phyloP scores from a whole-genome alignment of 1,139 yeast genomes.

The Candida sp. region DNA sequence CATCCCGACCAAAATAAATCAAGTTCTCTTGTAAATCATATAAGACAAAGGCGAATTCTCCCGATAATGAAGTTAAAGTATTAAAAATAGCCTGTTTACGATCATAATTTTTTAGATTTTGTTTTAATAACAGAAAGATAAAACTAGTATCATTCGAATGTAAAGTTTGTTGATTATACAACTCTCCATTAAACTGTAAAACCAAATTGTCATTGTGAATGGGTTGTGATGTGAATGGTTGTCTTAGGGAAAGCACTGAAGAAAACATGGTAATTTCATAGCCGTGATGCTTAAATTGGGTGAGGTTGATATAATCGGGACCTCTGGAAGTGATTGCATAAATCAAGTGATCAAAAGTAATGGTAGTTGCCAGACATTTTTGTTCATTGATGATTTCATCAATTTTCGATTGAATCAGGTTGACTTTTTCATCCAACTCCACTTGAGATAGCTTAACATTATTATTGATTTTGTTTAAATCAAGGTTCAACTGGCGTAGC shows the following conservation, averaged over 20 bases:
- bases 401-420: slow-evolving; percentile 13
- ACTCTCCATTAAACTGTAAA: slow-evolving; percentile 85
- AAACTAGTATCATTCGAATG: slow-evolving; percentile 32
- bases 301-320: slow-evolving; percentile 39
- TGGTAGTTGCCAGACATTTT: not conserved
- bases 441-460: slow-evolving; percentile 19
- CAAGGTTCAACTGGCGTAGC: slow-evolving; percentile 19
- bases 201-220: slow-evolving; percentile 22
- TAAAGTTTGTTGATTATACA: slow-evolving; percentile 59
- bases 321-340: slow-evolving; percentile 52
- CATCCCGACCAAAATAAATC: slow-evolving; percentile 81
- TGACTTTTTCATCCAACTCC: slow-evolving; percentile 12
- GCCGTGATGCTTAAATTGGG: slow-evolving; percentile 9
- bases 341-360: slow-evolving; percentile 24
- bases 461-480: slow-evolving; percentile 23
- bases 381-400: slow-evolving; percentile 6
- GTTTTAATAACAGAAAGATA: slow-evolving; percentile 17
- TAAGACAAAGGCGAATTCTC: slow-evolving; percentile 77
- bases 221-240: slow-evolving; percentile 80
- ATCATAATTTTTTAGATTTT: slow-evolving; percentile 7
- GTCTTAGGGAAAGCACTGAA: slow-evolving; percentile 74
- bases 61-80: slow-evolving; percentile 47
- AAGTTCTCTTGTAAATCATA: slow-evolving; percentile 31
- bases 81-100: slow-evolving; percentile 24
- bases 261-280: slow-evolving; percentile 41